These are phyloP conservation scores for Bryum argenteum DNA, from an alignment of 225 moss, liverwort and hornwort genomes.

Conservation along the genomic window DNA sequence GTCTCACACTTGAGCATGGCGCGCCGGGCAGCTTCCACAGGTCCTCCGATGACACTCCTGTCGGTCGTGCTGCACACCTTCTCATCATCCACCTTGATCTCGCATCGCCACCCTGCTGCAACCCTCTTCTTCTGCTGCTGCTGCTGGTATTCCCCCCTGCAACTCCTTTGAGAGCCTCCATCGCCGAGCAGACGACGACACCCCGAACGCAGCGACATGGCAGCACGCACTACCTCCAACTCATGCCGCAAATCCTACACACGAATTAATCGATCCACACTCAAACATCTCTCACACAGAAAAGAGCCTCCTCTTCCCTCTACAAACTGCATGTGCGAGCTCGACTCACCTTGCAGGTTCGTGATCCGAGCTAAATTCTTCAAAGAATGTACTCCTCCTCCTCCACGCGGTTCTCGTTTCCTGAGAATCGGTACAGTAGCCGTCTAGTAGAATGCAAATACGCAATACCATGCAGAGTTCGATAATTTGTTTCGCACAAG, in stretches of 20 bases:
- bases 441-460: no score
- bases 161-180: slow-evolving; percentile 25
- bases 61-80: slow-evolving; percentile 19
- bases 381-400: no score
- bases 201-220: slow-evolving; percentile 28
- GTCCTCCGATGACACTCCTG: slow-evolving; percentile 44
- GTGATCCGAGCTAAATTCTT: no score
- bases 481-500: no score
- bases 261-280: background rate
- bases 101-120: slow-evolving; percentile 35
- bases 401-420: no score
- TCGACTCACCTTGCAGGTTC: no score
- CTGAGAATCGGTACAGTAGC: no score
- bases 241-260: slow-evolving; percentile 6
- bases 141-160: slow-evolving; percentile 9
- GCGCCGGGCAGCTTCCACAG: slow-evolving; percentile 56
- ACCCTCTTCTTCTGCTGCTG: slow-evolving; percentile 21
- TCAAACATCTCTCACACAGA: no score
- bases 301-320: no score
- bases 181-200: slow-evolving; percentile 16
- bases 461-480: no score
- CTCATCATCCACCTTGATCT: slow-evolving; percentile 29
- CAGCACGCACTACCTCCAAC: background rate
- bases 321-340: no score
- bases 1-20: slow-evolving; percentile 71